A percentile compares a stretch with the other conserved stretches of the same genome.
phyloP scores from a whole-genome alignment of 805 yeast species.

The Schizosaccharomyces lindneri region DNA sequence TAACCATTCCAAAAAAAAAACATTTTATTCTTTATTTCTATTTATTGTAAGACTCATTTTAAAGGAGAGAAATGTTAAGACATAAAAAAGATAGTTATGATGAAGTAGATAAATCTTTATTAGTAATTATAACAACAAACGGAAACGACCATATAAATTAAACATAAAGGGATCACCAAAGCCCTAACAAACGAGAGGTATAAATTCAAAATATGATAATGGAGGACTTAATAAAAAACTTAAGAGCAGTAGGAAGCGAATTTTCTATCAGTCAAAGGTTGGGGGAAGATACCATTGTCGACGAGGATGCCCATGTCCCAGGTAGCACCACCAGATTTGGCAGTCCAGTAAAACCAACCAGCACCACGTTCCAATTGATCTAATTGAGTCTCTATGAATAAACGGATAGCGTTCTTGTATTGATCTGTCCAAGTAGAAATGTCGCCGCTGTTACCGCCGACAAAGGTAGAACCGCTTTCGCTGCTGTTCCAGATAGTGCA shows the following conservation, averaged over 20 bases:
- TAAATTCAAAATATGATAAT: neutral
- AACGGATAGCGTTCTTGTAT: constrained; percentile 33
- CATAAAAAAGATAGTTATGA: too few relatives aligned
- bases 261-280: constrained; percentile 43
- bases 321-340: constrained; percentile 60
- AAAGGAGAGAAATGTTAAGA: too few relatives aligned
- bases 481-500: constrained; percentile 80
- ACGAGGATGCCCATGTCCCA: constrained; percentile 58
- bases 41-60: too few relatives aligned
- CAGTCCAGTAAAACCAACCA: constrained; percentile 88
- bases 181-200: too few relatives aligned
- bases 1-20: too few relatives aligned
- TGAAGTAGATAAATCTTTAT: too few relatives aligned
- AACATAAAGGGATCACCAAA: too few relatives aligned
- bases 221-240: neutral
- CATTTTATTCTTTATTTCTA: too few relatives aligned
- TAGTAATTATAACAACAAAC: too few relatives aligned
- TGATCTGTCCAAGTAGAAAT: constrained; percentile 32
- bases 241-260: constrained; percentile 42
- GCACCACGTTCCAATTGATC: constrained; percentile 40
- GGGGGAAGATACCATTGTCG: constrained; percentile 45
- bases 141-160: too few relatives aligned
- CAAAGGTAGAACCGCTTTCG: constrained; percentile 50
- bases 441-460: constrained; percentile 63
- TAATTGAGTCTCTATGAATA: constrained; percentile 66